These are phyloP conservation scores for Thecaphora frezii DNA, from an alignment of 1,284 basidiomycete species.

Conservation along the genomic window DNA sequence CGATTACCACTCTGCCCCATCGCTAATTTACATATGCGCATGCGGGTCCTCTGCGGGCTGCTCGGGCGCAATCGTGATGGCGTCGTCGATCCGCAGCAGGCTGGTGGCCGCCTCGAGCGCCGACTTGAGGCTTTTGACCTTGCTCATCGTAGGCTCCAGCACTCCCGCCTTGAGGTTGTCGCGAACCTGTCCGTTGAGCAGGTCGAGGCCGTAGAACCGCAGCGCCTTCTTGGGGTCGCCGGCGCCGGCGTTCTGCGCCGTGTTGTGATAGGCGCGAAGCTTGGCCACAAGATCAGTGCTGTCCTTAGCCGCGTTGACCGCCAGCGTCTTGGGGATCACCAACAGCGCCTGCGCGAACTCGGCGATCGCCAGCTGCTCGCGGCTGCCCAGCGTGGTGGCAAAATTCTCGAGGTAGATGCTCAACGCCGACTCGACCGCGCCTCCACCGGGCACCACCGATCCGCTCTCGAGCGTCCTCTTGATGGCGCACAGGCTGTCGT, in stretches of 20 bases:
- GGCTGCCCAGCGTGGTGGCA: constrained; percentile 88
- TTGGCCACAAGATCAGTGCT: constrained; percentile 97
- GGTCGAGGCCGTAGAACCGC: constrained; percentile 90
- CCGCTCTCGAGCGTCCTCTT: constrained; percentile 97
- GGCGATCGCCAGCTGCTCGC: constrained; percentile 97
- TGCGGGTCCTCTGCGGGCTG: constrained; percentile 55
- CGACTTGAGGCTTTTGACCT: constrained; percentile 92
- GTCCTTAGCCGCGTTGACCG: constrained; percentile 98
- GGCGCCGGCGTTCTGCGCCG: constrained; percentile 83
- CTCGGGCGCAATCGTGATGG: constrained; percentile 54
- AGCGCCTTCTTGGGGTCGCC: constrained; percentile 92
- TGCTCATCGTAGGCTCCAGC: constrained; percentile 93
- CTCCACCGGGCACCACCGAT: constrained; percentile 92
- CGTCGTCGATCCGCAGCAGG: constrained; percentile 89
- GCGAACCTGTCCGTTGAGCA: constrained; percentile 88
- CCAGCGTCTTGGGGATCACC: constrained; percentile 89
- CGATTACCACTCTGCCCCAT: no score
- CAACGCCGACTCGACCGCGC: constrained; percentile 93
- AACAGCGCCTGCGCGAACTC: constrained; percentile 93
- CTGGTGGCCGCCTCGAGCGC: constrained; percentile 96
- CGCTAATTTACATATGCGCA: constrained; percentile 53
- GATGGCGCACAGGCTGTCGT: constrained; percentile 91
- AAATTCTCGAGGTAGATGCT: constrained; percentile 99
- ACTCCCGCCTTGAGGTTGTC: constrained; percentile 93
- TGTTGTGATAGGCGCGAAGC: constrained; percentile 90